phyloP scores from a whole-genome alignment of 768 basidiomycete genomes.

The Auricularia sp. region DNA sequence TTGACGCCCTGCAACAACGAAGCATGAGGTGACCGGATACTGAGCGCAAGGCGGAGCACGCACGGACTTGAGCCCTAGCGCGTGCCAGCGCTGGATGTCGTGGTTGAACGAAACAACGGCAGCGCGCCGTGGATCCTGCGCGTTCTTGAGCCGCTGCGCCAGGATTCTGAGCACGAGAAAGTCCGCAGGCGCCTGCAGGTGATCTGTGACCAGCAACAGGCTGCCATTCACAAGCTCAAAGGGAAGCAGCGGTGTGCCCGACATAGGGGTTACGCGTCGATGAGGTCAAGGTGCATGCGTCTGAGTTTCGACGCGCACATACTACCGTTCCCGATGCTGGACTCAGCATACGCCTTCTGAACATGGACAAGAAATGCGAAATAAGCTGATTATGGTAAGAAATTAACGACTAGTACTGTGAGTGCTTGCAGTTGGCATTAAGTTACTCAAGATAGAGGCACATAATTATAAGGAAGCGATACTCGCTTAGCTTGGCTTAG shows the following conservation, averaged over 20 bases:
- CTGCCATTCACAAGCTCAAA: background rate
- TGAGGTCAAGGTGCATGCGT: background rate
- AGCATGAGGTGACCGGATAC: background rate
- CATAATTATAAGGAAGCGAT: too few species aligned
- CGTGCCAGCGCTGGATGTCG: slow-evolving; percentile 48
- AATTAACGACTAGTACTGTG: too few species aligned
- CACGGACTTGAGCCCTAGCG: slow-evolving; percentile 54
- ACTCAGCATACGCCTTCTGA: too few species aligned
- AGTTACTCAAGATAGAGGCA: too few species aligned
- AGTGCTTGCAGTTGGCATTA: too few species aligned
- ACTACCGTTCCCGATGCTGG: too few species aligned
- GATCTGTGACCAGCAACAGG: slow-evolving; percentile 56
- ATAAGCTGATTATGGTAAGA: too few species aligned
- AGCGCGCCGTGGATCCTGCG: slow-evolving; percentile 16
- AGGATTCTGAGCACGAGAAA: slow-evolving; percentile 56
- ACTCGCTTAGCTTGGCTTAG: too few species aligned
- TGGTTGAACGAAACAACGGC: slow-evolving; percentile 51
- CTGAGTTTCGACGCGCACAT: too few species aligned
- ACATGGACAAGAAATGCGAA: too few species aligned
- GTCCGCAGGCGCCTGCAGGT: slow-evolving; percentile 59
- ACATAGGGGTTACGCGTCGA: background rate
- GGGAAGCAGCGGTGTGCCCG: background rate
- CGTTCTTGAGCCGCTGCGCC: slow-evolving; percentile 39
- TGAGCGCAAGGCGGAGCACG: slow-evolving; percentile 14
- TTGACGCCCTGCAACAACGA: background rate